Evolutionary conservation across 78 protist species (phyloP).

Genomic region (Blattamonas nauphoetae): DNA sequence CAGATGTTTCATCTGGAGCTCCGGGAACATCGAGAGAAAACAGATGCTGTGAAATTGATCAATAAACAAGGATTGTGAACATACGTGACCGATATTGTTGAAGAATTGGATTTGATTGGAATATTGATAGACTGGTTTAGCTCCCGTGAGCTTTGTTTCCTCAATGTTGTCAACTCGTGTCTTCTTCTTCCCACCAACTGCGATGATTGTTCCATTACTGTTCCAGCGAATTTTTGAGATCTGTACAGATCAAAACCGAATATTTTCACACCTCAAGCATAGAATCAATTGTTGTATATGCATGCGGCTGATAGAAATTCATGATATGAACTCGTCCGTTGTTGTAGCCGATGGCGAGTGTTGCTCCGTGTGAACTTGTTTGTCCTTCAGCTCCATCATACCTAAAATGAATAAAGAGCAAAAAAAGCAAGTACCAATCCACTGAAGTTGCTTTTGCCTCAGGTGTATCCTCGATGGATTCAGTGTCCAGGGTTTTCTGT

Average conservation of each 20-base stretch:
- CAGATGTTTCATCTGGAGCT: constrained; percentile 12
- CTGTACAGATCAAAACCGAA: too few relatives aligned
- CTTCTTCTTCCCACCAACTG: too few relatives aligned
- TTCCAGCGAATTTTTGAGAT: too few relatives aligned
- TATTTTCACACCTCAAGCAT: too few relatives aligned
- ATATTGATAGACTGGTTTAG: too few relatives aligned
- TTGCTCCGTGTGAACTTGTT: constrained; percentile 10
- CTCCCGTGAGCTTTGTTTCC: too few relatives aligned
- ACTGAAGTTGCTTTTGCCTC: neutral
- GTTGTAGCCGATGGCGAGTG: constrained; percentile 46
- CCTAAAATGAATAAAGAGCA: neutral
- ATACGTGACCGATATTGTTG: neutral
- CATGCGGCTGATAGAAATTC: constrained; percentile 26
- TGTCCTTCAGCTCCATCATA: constrained; percentile 34
- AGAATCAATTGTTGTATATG: too few relatives aligned
- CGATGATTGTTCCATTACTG: constrained; percentile 51
- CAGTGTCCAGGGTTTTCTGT: neutral
- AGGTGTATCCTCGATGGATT: neutral
- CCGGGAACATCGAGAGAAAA: constrained; percentile 34
- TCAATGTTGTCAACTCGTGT: too few relatives aligned
- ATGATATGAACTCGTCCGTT: constrained; percentile 57
- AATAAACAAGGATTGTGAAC: neutral
- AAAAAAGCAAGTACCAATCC: neutral
- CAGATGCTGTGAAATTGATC: neutral
- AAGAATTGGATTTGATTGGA: neutral